These are phyloP conservation scores for Pythium graminicola DNA, from an alignment of 352 stramenopile species.

Conservation along the genomic window DNA sequence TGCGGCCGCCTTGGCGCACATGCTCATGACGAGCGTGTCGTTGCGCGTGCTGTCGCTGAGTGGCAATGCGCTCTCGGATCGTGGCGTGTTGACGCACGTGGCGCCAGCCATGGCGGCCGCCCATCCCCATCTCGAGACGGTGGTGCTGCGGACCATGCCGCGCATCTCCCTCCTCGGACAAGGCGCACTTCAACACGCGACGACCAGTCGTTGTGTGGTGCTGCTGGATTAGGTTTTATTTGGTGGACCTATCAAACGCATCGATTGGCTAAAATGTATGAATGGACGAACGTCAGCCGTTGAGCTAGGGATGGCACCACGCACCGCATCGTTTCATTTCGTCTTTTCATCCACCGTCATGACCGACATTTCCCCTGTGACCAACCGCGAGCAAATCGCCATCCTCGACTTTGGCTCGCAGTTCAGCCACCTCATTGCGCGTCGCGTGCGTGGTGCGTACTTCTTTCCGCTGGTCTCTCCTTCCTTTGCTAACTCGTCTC, in stretches of 20 bases:
- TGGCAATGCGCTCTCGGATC: slow-evolving; percentile 51
- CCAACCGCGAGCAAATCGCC: slow-evolving; percentile 92
- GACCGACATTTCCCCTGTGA: slow-evolving; percentile 67
- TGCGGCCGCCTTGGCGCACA: slow-evolving; percentile 30
- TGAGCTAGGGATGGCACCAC: no score
- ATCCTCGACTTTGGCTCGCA: slow-evolving; percentile 99
- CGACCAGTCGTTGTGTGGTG: slow-evolving; percentile 15
- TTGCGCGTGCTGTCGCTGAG: slow-evolving; percentile 46
- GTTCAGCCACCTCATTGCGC: slow-evolving; percentile 99
- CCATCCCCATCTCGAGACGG: slow-evolving; percentile 31
- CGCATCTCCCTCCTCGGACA: slow-evolving; percentile 32
- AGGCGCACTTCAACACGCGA: slow-evolving; percentile 30
- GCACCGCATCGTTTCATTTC: neutral
- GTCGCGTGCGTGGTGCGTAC: slow-evolving; percentile 89
- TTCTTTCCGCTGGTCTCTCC: no score
- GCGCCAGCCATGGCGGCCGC: slow-evolving; percentile 31
- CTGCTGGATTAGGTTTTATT: slow-evolving; percentile 20
- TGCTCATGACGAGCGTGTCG: slow-evolving; percentile 30
- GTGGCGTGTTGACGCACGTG: slow-evolving; percentile 40
- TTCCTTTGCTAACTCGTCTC: no score
- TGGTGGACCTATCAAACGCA: neutral
- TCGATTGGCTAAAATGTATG: slow-evolving; percentile 22
- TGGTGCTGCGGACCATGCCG: slow-evolving; percentile 44
- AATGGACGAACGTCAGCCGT: slow-evolving; percentile 20
- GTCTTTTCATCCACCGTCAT: slow-evolving; percentile 30